Conservation (phyloP, 306 rosid species). For the Mimosa pudica region DNA sequence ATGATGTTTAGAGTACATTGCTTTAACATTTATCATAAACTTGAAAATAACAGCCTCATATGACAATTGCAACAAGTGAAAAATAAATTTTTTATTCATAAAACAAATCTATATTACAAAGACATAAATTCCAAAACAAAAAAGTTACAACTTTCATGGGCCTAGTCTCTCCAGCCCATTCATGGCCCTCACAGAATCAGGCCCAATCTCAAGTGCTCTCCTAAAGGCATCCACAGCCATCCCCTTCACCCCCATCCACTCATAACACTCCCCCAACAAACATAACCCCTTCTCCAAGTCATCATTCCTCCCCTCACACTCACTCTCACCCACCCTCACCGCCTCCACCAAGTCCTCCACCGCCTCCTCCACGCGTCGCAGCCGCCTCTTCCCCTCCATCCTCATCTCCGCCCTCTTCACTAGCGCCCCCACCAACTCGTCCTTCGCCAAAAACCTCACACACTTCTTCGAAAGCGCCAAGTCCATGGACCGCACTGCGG, state of each 20-base stretch:
- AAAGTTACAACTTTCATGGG: neutral
- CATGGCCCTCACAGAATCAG: conserved; percentile 44
- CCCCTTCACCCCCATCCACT: conserved; percentile 53
- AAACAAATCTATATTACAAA: too few species aligned
- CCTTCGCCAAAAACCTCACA: conserved; percentile 42
- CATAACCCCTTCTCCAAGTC: conserved; percentile 47
- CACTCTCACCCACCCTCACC: conserved; percentile 33
- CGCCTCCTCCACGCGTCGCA: conserved; percentile 66
- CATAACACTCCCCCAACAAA: conserved; percentile 66
- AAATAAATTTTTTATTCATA: too few species aligned
- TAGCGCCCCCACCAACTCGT: conserved; percentile 47
- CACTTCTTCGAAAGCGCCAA: conserved; percentile 53
- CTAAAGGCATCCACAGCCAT: conserved; percentile 51
- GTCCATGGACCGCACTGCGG: conserved; percentile 53
- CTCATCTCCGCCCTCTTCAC: conserved; percentile 66
- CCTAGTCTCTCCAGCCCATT: conserved; percentile 43
- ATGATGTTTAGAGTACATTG: too few species aligned
- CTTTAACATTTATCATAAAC: too few species aligned
- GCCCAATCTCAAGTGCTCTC: conserved; percentile 45
- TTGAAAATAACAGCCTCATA: too few species aligned
- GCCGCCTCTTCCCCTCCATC: conserved; percentile 44
- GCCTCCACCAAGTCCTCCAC: conserved; percentile 59
- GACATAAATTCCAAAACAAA: neutral
- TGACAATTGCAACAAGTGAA: too few species aligned
- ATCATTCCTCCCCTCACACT: conserved; percentile 14